Base-by-base conservation (phyloP, 805 yeast species). In the Ogataea nakhonphanomensis region DNA sequence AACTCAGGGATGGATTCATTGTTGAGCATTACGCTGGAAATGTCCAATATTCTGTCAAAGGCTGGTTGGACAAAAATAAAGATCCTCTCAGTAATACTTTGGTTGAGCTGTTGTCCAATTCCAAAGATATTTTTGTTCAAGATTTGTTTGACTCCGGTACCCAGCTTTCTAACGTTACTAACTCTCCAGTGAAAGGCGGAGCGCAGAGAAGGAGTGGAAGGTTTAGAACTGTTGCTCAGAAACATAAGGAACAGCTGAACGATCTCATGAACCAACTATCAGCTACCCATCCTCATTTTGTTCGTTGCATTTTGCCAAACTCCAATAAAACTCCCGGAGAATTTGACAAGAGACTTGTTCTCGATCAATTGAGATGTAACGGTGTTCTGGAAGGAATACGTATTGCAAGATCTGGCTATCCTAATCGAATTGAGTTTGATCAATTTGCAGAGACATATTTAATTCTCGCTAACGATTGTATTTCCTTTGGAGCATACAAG, bases 381-480 rank as follows among this genome's bases (percentile, higher is more conserved):
- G 99, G 99, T 74, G 99, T 93, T 11, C 66, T 93, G 37, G 99
- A 93, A 69, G 99, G 99, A 46, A 93, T 93, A 23, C 75, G 99
- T 62, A 93, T 93, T 44, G 96, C 98, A 0, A 76, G 99, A 49
- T 88, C 96, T 7, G 99, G 99, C 2, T 93, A 84, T 61, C 99
- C 99, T 5, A 93, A 93, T 62, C 76, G 96, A 49, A 78, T 91
- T 57, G 77, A 81, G 22, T 91, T 90, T 61, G 76, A 80, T 32
- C 91, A 87, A 34, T 93, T 93, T 64, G 77, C 74, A 37, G 71
- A 69, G 27, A 73, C 96, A 39, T 93, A 93, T 59, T 75, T 76
- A 23, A 75, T 90, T n/a, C 66, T 93, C 20, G 71, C 79, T 7
- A 66, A 71, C 11, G 73, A 73, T 33, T 63, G 68, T 28, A 30